Percentiles rank a stretch among this genome's conserved stretches.
Evolutionary conservation across 768 basidiomycete genomes (phyloP).

Genomic region (Pleurotus tuoliensis): DNA sequence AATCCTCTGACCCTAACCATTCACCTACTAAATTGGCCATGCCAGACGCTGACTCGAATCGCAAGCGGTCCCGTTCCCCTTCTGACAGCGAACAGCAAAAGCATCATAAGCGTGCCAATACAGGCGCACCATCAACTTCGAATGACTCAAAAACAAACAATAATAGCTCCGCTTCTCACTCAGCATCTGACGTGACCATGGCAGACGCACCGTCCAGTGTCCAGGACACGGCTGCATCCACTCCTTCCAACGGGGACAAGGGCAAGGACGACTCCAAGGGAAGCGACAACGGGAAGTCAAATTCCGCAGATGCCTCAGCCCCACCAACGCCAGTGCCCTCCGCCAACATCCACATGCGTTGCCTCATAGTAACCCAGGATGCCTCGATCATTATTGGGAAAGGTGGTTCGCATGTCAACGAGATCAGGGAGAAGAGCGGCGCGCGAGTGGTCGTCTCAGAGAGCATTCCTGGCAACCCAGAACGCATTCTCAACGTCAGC

Average conservation of each 20-base stretch:
- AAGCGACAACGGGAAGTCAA: conserved; percentile 33
- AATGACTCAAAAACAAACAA: conserved; percentile 52
- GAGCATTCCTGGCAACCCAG: conserved; percentile 98
- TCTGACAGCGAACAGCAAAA: conserved; percentile 79
- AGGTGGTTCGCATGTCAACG: conserved; percentile 93
- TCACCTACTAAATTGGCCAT: conserved; percentile 59
- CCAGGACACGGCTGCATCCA: conserved; percentile 54
- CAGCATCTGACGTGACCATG: conserved; percentile 58
- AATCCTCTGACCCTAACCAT: conserved; percentile 26
- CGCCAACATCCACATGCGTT: conserved; percentile 93
- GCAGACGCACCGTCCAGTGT: conserved; percentile 43
- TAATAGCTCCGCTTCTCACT: conserved; percentile 40
- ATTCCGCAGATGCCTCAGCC: conserved; percentile 42
- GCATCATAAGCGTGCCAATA: conserved; percentile 80
- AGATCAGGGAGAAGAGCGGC: conserved; percentile 96
- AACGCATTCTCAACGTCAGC: conserved; percentile 94
- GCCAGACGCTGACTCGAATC: conserved; percentile 82
- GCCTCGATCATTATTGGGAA: conserved; percentile 99
- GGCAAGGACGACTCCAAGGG: conserved; percentile 37
- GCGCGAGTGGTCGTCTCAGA: conserved; percentile 97
- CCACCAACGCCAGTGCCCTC: conserved; percentile 58
- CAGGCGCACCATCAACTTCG: conserved; percentile 59
- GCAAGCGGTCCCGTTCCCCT: conserved; percentile 85
- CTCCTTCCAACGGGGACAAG: conserved; percentile 43
- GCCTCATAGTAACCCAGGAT: conserved; percentile 98